These are phyloP conservation scores for Akanthomyces muscarius DNA, from an alignment of 2,329 filamentous ascomycete species.

Conservation along the genomic window DNA sequence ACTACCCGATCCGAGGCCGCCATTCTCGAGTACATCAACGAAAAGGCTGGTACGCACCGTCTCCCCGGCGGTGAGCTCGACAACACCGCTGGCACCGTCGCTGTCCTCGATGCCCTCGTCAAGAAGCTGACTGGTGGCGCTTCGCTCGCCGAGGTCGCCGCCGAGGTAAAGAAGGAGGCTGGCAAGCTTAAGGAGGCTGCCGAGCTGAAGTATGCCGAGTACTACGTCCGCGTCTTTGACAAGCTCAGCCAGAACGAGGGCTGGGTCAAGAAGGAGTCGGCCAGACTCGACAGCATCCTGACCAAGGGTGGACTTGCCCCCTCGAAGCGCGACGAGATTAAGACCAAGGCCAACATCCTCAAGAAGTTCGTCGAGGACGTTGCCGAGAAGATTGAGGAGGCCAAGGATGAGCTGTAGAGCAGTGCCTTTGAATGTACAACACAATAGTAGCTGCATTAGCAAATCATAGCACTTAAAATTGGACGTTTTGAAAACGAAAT, in stretches of 20 bases:
- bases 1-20: constrained; percentile 73
- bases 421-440: constrained; percentile 35
- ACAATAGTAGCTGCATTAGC: constrained; percentile 10
- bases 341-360: constrained; percentile 82
- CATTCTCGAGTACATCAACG: constrained; percentile 79
- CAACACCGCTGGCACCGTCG: constrained; percentile 74
- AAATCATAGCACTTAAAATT: not conserved
- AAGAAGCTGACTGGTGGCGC: constrained; percentile 65
- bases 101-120: constrained; percentile 71
- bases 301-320: constrained; percentile 81
- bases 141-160: constrained; percentile 58
- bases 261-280: constrained; percentile 81
- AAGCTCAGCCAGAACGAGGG: constrained; percentile 75
- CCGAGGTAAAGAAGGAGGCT: constrained; percentile 69
- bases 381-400: constrained; percentile 42
- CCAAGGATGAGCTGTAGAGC: constrained; percentile 68
- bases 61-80: constrained; percentile 75
- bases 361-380: constrained; percentile 66
- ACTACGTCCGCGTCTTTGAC: constrained; percentile 88
- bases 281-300: constrained; percentile 73
- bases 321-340: constrained; percentile 84
- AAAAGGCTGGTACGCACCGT: constrained; percentile 84
- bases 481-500: not conserved
- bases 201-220: constrained; percentile 77
- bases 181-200: constrained; percentile 58